These are phyloP conservation scores for Caloboletus inedulis DNA, from an alignment of 1,284 basidiomycete species.

Conservation along the genomic window DNA sequence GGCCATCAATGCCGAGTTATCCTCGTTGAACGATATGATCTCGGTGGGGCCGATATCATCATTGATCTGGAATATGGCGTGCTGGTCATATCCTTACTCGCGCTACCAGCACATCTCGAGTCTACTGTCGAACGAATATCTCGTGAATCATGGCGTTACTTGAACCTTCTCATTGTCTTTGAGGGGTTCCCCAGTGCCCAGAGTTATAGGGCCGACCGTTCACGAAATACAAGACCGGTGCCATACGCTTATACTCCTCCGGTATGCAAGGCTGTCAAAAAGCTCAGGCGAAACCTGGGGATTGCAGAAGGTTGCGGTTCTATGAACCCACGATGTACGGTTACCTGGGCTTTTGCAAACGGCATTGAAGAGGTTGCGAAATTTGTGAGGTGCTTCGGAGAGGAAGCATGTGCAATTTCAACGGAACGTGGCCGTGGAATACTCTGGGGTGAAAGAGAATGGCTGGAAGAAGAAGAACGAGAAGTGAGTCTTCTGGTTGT, in stretches of 20 bases:
- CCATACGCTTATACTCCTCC: conserved; percentile 56
- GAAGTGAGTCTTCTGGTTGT: conserved; percentile 41
- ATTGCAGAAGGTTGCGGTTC: conserved; percentile 56
- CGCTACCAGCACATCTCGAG: conserved; percentile 51
- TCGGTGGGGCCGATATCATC: conserved; percentile 55
- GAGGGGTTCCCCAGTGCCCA: conserved; percentile 57
- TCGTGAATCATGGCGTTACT: conserved; percentile 55
- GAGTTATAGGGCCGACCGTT: conserved; percentile 23
- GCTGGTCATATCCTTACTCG: conserved; percentile 52
- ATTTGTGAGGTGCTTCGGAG: conserved; percentile 53
- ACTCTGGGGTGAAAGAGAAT: conserved; percentile 58
- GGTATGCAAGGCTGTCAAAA: conserved; percentile 61
- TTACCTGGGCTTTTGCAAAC: conserved; percentile 60
- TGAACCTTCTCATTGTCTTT: conserved; percentile 54
- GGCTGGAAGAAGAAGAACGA: conserved; percentile 54
- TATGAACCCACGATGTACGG: conserved; percentile 39
- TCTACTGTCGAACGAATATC: conserved; percentile 37
- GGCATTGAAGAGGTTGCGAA: conserved; percentile 54
- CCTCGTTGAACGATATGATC: conserved; percentile 58
- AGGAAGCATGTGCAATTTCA: conserved; percentile 47
- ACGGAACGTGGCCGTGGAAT: conserved; percentile 34
- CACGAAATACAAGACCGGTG: conserved; percentile 12
- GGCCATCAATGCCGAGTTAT: conserved; percentile 45
- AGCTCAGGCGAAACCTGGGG: conserved; percentile 55
- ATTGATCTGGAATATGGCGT: conserved; percentile 57